Evolutionary conservation across 352 stramenopile genomes (phyloP).

Genomic region (Pythium biforme): DNA sequence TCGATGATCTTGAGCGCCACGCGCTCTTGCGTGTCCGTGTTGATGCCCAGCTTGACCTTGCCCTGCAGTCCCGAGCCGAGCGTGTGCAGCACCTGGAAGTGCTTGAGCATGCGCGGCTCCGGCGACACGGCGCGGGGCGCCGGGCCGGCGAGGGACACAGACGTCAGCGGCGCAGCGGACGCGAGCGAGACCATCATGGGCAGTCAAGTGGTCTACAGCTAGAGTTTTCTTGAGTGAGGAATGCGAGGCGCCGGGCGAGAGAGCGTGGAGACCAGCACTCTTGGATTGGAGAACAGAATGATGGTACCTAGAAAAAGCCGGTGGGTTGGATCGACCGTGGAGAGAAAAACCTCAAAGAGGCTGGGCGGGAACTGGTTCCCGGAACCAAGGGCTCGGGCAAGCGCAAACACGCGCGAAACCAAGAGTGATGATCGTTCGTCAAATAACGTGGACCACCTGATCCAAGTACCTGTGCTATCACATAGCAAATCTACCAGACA

Average conservation of each 20-base stretch:
- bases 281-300: conserved; percentile 24
- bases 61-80: conserved; percentile 77
- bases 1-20: conserved; percentile 93
- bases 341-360: conserved; percentile 5
- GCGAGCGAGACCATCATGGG: conserved; percentile 12
- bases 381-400: conserved; percentile 7
- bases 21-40: conserved; percentile 69
- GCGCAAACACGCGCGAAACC: not conserved
- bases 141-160: not conserved
- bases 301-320: conserved; percentile 37
- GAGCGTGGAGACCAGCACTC: conserved; percentile 29
- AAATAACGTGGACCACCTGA: conserved; percentile 17
- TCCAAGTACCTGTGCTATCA: conserved; percentile 3
- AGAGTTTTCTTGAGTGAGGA: not conserved
- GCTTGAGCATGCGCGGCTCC: conserved; percentile 56
- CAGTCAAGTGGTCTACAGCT: too few species aligned
- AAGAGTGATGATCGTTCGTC: not conserved
- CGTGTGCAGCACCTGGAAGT: conserved; percentile 76
- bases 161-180: conserved; percentile 4
- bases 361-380: not conserved
- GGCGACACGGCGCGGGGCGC: conserved; percentile 10
- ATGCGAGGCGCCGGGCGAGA: not conserved
- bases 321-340: conserved; percentile 5
- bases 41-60: conserved; percentile 89
- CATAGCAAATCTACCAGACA: not conserved